These are phyloP conservation scores for Bruguiera hainesii DNA, from an alignment of 441 rosid genomes.

Conservation along the genomic window DNA sequence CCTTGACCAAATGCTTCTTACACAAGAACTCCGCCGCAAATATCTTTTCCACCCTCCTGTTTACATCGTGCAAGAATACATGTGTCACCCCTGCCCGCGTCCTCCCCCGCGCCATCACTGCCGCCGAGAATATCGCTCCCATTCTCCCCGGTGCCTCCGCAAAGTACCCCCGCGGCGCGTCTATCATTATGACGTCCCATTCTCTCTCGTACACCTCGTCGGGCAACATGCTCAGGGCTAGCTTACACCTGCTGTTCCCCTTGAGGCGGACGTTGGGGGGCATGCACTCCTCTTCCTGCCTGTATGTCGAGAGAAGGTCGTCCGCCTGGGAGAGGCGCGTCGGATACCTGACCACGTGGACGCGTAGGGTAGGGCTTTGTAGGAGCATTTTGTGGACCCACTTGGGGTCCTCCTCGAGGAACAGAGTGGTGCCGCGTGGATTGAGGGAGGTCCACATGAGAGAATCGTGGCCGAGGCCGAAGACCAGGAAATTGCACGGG, in stretches of 20 bases:
- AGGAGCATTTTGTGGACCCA: conserved; percentile 61
- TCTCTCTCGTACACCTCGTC: conserved; percentile 52
- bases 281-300: conserved; percentile 44
- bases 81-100: conserved; percentile 55
- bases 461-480: conserved; percentile 76
- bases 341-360: conserved; percentile 56
- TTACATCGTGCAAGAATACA: conserved; percentile 57
- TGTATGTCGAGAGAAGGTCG: conserved; percentile 40
- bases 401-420: conserved; percentile 82
- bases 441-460: conserved; percentile 77
- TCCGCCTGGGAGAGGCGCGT: conserved; percentile 65
- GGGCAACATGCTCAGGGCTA: conserved; percentile 50
- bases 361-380: conserved; percentile 45
- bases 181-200: conserved; percentile 74
- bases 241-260: conserved; percentile 44
- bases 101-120: conserved; percentile 54
- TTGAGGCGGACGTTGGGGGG: conserved; percentile 40
- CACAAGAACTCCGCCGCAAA: conserved; percentile 57
- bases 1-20: conserved; percentile 40
- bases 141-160: conserved; percentile 66
- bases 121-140: conserved; percentile 65
- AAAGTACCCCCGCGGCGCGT: conserved; percentile 62
- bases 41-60: conserved; percentile 54
- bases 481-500: conserved; percentile 78
- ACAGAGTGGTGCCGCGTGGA: conserved; percentile 61